Conservation (phyloP, 306 rosid species). For the Rosa rugosa region DNA sequence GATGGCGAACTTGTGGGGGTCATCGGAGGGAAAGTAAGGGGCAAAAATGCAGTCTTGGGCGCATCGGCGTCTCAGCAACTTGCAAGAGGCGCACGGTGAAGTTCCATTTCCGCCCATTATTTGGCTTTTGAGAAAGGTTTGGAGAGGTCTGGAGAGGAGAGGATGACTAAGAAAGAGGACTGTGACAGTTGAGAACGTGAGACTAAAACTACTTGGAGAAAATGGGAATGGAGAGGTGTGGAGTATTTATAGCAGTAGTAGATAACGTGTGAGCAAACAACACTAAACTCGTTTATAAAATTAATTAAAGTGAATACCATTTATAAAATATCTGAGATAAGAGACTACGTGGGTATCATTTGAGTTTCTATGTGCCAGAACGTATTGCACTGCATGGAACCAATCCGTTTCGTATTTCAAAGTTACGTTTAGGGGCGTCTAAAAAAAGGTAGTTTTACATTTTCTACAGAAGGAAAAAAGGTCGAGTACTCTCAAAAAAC, state of each 20-base stretch:
- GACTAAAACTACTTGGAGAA: constrained; percentile 5
- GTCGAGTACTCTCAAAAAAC: too few species aligned
- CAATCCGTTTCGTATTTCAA: too few species aligned
- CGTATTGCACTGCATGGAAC: too few species aligned
- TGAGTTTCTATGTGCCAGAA: neutral
- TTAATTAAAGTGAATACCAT: neutral
- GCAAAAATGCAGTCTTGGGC: constrained; percentile 81
- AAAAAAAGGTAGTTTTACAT: too few species aligned
- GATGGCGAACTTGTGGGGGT: constrained; percentile 82
- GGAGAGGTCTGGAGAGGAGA: neutral
- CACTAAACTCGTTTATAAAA: neutral
- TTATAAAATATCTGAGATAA: constrained; percentile 23
- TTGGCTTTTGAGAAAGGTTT: constrained; percentile 4
- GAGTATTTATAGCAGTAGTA: constrained; percentile 38
- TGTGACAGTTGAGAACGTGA: neutral
- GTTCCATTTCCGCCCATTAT: constrained; percentile 60
- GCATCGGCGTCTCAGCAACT: constrained; percentile 81
- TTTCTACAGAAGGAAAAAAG: too few species aligned
- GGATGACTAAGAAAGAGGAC: neutral
- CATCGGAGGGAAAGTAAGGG: constrained; percentile 85
- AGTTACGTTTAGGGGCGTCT: too few species aligned
- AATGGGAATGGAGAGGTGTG: constrained; percentile 3
- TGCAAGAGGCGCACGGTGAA: constrained; percentile 97
- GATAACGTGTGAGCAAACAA: neutral
- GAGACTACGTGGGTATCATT: constrained; percentile 17